Conservation (phyloP, 176 grass and related monocot genomes). For the Guadua angustifolia region DNA sequence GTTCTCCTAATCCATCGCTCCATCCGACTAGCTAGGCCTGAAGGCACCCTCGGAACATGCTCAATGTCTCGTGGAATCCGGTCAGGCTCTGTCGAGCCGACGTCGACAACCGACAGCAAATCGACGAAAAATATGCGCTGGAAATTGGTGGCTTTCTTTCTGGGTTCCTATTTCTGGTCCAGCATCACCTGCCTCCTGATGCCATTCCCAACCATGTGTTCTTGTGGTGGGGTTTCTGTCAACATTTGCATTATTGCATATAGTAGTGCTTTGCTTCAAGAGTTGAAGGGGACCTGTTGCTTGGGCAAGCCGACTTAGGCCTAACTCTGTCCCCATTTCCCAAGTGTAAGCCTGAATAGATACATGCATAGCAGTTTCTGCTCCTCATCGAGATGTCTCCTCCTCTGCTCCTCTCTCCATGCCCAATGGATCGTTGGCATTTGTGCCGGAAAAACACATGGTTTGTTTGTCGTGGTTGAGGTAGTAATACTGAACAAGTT, state of each 20-base stretch:
- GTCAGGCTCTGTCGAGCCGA: constrained; percentile 18
- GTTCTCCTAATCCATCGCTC: constrained; percentile 13
- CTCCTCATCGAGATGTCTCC: not conserved
- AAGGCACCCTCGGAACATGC: constrained; percentile 28
- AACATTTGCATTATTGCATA: constrained; percentile 32
- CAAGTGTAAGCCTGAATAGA: constrained; percentile 13
- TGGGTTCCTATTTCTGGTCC: constrained; percentile 28
- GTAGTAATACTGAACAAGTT: constrained; percentile 21
- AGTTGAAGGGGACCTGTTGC: constrained; percentile 56
- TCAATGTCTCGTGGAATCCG: constrained; percentile 45
- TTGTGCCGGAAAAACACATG: not conserved
- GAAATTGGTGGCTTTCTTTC: not conserved
- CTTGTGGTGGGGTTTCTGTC: constrained; percentile 18
- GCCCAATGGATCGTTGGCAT: not conserved
- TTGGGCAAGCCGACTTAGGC: constrained; percentile 37
- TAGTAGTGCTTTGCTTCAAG: constrained; percentile 28
- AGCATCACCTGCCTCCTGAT: constrained; percentile 1
- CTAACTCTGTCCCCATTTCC: constrained; percentile 45
- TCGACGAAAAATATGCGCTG: constrained; percentile 19
- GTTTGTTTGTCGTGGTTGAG: not conserved
- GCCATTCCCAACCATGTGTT: constrained; percentile 32
- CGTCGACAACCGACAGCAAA: constrained; percentile 43
- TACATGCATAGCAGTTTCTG: not conserved
- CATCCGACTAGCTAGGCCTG: not conserved
- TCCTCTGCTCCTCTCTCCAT: not conserved